phyloP scores from a whole-genome alignment of 805 yeast species.

The Kregervanrija pseudodelftensis region DNA sequence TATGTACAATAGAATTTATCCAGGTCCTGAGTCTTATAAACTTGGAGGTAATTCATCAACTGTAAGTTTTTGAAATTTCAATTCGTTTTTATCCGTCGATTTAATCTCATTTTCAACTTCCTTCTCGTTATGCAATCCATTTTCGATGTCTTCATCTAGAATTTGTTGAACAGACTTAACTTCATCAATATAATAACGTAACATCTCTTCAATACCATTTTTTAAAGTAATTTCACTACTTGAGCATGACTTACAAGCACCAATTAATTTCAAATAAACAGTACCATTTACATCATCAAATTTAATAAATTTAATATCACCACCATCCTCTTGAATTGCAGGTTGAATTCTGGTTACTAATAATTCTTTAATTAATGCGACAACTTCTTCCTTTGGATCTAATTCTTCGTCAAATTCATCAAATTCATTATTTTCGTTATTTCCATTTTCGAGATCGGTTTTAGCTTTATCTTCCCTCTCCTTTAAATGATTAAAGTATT shows the following conservation, averaged over 20 bases:
- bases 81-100: not conserved
- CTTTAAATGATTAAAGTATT: constrained; percentile 26
- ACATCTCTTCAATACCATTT: constrained; percentile 96
- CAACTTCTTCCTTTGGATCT: constrained; percentile 48
- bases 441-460: constrained; percentile 22
- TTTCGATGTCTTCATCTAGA: constrained; percentile 73
- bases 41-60: constrained; percentile 29
- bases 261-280: constrained; percentile 82
- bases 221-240: constrained; percentile 86
- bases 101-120: constrained; percentile 16
- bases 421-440: constrained; percentile 21
- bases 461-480: constrained; percentile 31
- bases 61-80: constrained; percentile 6
- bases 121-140: constrained; percentile 26
- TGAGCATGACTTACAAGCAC: constrained; percentile 94
- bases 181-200: constrained; percentile 94
- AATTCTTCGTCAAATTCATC: constrained; percentile 54
- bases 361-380: constrained; percentile 84
- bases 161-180: constrained; percentile 83
- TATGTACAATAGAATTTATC: too few species aligned
- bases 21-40: constrained; percentile 12
- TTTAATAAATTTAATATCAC: constrained; percentile 85
- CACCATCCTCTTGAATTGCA: constrained; percentile 98
- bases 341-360: constrained; percentile 94
- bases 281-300: constrained; percentile 82